Percentiles rank a stretch among this genome's conserved stretches.
Evolutionary conservation across 2,329 filamentous ascomycete species (phyloP).

Genomic region (Apiospora malaysiana): DNA sequence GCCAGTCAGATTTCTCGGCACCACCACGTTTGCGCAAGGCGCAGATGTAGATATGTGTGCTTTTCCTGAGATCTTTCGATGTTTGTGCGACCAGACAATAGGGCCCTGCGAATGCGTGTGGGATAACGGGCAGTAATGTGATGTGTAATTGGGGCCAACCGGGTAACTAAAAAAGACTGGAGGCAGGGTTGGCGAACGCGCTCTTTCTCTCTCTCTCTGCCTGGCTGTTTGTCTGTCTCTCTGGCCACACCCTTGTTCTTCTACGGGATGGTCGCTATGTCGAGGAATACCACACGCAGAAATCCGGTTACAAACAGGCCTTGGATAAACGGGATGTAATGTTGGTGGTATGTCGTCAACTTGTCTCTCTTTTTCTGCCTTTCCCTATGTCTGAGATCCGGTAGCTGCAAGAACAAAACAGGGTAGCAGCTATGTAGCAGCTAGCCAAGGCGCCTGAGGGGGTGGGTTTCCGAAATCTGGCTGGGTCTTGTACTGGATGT

Average conservation of each 20-base stretch:
- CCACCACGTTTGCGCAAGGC: conserved; percentile 8
- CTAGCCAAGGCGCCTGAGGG: conserved; percentile 6
- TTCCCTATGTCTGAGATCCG: conserved; percentile 13
- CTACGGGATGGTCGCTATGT: not conserved
- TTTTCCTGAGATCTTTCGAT: conserved; percentile 7
- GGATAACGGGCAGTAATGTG: not conserved
- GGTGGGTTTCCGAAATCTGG: conserved; percentile 12
- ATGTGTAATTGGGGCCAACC: conserved; percentile 3
- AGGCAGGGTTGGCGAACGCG: not conserved
- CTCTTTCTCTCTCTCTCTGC: not conserved
- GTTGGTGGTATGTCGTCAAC: not conserved
- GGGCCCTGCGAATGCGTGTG: not conserved
- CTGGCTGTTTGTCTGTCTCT: not conserved
- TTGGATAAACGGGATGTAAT: not conserved
- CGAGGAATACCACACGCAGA: not conserved
- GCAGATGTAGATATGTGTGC: conserved; percentile 4
- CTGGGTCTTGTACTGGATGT: not conserved
- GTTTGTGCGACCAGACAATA: not conserved
- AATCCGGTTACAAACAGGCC: conserved; percentile 2
- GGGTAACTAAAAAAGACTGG: not conserved
- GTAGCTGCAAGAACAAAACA: conserved; percentile 9
- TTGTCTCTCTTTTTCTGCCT: not conserved
- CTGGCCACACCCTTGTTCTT: not conserved
- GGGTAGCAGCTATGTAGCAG: not conserved
- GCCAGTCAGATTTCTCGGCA: conserved; percentile 15